Evolutionary conservation across 345 rosid species (phyloP).

Genomic region (Adansonia digitata): DNA sequence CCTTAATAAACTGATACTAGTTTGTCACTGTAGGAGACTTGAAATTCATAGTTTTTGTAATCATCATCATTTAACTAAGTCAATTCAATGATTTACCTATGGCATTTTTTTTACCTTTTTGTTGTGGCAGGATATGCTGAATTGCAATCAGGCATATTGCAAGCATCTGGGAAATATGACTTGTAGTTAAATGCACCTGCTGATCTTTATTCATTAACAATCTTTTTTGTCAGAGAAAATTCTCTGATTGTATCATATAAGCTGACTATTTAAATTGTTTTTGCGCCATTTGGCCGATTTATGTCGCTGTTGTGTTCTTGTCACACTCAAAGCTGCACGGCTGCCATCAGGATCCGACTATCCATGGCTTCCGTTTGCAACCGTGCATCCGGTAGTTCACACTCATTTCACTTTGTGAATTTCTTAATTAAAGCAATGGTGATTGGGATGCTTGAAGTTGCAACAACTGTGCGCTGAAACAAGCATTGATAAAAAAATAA

Average conservation of each 20-base stretch:
- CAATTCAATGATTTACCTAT: not conserved
- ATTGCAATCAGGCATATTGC: not conserved
- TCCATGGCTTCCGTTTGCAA: no score
- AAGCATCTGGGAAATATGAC: not conserved
- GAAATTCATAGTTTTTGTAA: not conserved
- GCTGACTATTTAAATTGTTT: conserved; percentile 4
- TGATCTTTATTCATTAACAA: conserved; percentile 11
- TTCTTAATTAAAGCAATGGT: no score
- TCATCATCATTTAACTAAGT: not conserved
- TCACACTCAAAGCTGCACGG: not conserved
- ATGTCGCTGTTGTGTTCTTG: not conserved
- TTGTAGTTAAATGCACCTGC: not conserved
- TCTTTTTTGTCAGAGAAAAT: conserved; percentile 13
- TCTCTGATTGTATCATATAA: conserved; percentile 9
- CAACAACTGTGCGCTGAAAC: no score
- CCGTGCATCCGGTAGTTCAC: no score
- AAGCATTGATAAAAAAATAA: no score
- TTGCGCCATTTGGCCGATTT: not conserved
- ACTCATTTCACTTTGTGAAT: no score
- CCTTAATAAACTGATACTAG: not conserved
- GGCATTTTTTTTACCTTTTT: conserved; percentile 1
- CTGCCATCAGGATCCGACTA: no score
- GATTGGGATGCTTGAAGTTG: no score
- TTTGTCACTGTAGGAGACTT: not conserved
- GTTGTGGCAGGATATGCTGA: conserved; percentile 29